Evolutionary conservation across 306 rosid species (phyloP).

Genomic region (Inga leiocalycina): DNA sequence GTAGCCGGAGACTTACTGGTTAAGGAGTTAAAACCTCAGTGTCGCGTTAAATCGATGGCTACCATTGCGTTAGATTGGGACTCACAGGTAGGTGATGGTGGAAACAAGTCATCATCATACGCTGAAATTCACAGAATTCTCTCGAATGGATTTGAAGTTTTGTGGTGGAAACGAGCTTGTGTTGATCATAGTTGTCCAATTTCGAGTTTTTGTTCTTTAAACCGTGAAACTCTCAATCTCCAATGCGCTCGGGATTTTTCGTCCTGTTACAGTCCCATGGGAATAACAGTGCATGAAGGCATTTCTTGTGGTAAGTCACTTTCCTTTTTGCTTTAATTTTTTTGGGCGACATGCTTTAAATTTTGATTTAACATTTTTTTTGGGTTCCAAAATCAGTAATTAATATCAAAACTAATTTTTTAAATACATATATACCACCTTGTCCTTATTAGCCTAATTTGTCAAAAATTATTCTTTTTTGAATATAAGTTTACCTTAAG

Average conservation of each 20-base stretch:
- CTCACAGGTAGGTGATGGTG: not conserved
- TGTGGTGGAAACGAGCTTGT: not conserved
- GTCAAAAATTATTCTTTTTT: no score
- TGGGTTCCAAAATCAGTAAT: no score
- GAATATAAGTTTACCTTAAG: no score
- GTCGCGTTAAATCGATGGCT: not conserved
- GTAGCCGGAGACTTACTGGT: not conserved
- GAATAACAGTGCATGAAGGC: not conserved
- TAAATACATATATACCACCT: no score
- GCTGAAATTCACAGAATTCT: not conserved
- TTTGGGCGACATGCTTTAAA: no score
- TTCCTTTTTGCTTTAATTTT: not conserved
- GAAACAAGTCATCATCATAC: not conserved
- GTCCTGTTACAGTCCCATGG: not conserved
- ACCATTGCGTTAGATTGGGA: not conserved
- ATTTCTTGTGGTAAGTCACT: not conserved
- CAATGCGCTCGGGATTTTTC: not conserved
- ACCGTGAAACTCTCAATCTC: not conserved
- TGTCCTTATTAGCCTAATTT: no score
- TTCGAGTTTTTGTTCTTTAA: not conserved
- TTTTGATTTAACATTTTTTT: no score
- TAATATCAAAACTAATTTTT: no score
- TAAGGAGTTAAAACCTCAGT: not conserved
- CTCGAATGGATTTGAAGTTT: not conserved
- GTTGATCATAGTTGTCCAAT: not conserved